A percentile compares a stretch with the other conserved stretches of the same genome.
Conservation (phyloP, 768 basidiomycete species). For the Auriculariales sp. region DNA sequence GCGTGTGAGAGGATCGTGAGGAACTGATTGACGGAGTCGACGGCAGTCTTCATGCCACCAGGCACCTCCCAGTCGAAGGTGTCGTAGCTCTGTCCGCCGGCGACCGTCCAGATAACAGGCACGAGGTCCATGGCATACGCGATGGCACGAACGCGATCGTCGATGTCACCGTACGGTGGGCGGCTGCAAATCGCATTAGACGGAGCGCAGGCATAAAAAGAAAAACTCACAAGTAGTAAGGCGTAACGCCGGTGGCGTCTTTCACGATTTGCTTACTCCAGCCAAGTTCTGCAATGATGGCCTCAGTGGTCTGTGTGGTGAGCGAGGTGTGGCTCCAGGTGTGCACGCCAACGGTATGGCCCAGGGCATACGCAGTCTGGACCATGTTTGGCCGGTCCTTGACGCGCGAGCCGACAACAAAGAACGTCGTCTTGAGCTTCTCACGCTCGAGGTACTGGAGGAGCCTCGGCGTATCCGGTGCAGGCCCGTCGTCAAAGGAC, state of each 20-base stretch:
- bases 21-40: constrained; percentile 33
- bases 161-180: constrained; percentile 21
- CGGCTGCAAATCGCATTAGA: constrained; percentile 4
- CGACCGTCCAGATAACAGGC: constrained; percentile 26
- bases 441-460: constrained; percentile 25
- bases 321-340: constrained; percentile 40
- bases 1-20: constrained; percentile 20
- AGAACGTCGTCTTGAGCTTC: constrained; percentile 29
- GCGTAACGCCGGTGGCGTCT: constrained; percentile 29
- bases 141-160: constrained; percentile 34
- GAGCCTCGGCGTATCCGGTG: constrained; percentile 27
- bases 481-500: constrained; percentile 23
- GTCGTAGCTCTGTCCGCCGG: constrained; percentile 18
- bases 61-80: constrained; percentile 4
- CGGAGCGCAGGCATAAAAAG: background rate
- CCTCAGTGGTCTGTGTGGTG: constrained; percentile 20
- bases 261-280: constrained; percentile 30
- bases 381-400: constrained; percentile 28
- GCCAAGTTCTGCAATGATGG: constrained; percentile 30
- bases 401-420: constrained; percentile 23
- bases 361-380: constrained; percentile 27
- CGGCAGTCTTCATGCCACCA: constrained; percentile 2
- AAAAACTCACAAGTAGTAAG: constrained; percentile 17
- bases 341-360: constrained; percentile 49
- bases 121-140: constrained; percentile 27